Evolutionary conservation across 2,329 filamentous ascomycete species (phyloP), one percentile per base, ranked within the genome.

Genomic region (Penicillium italicum): DNA sequence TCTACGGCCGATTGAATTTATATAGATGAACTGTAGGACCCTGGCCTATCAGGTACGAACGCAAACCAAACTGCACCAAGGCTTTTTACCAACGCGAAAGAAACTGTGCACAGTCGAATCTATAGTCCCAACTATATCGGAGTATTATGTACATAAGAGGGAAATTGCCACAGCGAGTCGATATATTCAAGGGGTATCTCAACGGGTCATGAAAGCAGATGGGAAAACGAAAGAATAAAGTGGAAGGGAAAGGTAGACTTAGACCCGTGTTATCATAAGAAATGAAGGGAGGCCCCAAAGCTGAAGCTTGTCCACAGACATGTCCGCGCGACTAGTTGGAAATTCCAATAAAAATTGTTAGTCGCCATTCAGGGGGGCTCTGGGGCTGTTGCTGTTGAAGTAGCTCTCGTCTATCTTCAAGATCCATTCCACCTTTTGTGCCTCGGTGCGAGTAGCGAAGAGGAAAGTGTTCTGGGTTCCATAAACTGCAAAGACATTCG

Each of bases 391-490:
- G 53, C 64, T 72, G 57, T 72, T 76, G 66, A 85, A 84, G 71
- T 82, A 86, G 63, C 87, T 90, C 78, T 96, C 89, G 74, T 99
- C 94, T 65, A 99, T 91, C 68, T 89, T 88, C 73, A 95, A 83
- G 65, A 99, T 96, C 94, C 94, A 99, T 72, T 97, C 94, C 65
- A 92, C 87, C 79, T 97, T 96, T 73, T 97, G 92, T 46, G 87
- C 83, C 77, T 97, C 93, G 66, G 86, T 93, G 56, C 91, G 82
- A 24, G 91, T 90, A 14, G 91, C 90, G 73, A 99, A 97, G 38
- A 99, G 80, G 83, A 92, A 99, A 31, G 92, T 96, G 74, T 97
- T 97, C 72, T 94, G 89, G 57, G 88, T 90, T 40, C 90, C 93
- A 70, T 97, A 99, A 48, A 99, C 85, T 12, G 94, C 94, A 80